A percentile compares a stretch with the other conserved stretches of the same genome.
Conservation (phyloP, 2,329 filamentous ascomycete species). For the Diaporthe ampelina region DNA sequence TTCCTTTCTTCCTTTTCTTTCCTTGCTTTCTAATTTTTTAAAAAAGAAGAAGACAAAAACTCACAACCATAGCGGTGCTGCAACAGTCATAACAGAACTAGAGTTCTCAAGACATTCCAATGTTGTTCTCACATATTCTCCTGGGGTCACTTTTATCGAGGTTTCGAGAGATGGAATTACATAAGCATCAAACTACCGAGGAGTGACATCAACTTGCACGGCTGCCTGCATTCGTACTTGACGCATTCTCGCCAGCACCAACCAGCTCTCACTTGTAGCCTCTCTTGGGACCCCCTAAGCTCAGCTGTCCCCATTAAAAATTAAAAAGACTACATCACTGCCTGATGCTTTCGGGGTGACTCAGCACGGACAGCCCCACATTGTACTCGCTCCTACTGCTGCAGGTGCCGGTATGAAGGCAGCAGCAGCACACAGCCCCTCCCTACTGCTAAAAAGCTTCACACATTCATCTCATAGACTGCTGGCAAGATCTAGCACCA, state of each 20-base stretch:
- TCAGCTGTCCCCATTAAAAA: background rate
- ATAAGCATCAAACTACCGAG: too few relatives aligned
- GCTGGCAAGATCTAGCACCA: background rate
- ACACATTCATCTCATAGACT: background rate
- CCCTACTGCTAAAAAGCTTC: background rate
- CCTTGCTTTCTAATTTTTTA: too few relatives aligned
- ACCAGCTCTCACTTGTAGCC: background rate
- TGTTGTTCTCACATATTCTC: too few relatives aligned
- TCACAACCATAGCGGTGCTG: too few relatives aligned
- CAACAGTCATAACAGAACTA: too few relatives aligned
- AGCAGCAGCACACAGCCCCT: conserved; percentile 11
- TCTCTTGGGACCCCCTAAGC: background rate
- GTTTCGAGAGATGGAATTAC: too few relatives aligned
- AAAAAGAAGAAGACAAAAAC: too few relatives aligned
- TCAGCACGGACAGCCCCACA: conserved; percentile 18
- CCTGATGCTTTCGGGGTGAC: background rate
- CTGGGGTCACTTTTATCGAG: too few relatives aligned
- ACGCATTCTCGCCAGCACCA: background rate
- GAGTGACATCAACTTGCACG: too few relatives aligned
- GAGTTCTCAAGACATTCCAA: too few relatives aligned
- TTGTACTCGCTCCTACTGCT: background rate
- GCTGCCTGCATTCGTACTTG: background rate
- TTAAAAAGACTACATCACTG: background rate
- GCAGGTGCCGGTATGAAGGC: conserved; percentile 18
- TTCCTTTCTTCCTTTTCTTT: too few relatives aligned